phyloP scores from a whole-genome alignment of 495 filamentous ascomycete species.

The Aspergillus steynii region DNA sequence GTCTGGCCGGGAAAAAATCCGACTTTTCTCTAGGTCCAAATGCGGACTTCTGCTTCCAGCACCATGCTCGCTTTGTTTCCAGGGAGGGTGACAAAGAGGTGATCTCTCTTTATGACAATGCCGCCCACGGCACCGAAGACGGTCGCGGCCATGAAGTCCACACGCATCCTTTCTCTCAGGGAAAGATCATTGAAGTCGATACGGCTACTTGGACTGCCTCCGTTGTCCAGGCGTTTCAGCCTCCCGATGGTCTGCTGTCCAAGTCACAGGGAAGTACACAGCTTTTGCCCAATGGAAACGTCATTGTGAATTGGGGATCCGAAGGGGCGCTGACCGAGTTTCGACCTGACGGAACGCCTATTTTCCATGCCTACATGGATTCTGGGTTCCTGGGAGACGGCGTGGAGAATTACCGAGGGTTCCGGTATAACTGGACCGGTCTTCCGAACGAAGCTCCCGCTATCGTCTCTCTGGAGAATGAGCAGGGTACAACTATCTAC shows the following conservation, averaged over 20 bases:
- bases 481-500: constrained; percentile 32
- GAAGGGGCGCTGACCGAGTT: constrained; percentile 56
- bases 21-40: constrained; percentile 42
- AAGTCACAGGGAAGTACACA: constrained; percentile 61
- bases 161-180: constrained; percentile 48
- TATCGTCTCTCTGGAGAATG: constrained; percentile 33
- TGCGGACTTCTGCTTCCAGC: constrained; percentile 58
- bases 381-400: constrained; percentile 30
- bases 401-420: constrained; percentile 38
- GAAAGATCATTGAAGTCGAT: constrained; percentile 56
- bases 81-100: constrained; percentile 43
- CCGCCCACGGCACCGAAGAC: constrained; percentile 43
- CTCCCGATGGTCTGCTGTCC: constrained; percentile 49
- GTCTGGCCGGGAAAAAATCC: constrained; percentile 47
- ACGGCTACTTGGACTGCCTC: constrained; percentile 48
- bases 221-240: constrained; percentile 42
- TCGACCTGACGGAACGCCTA: constrained; percentile 44
- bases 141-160: constrained; percentile 43
- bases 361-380: constrained; percentile 45
- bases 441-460: constrained; percentile 33
- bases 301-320: constrained; percentile 57
- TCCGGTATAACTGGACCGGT: constrained; percentile 40
- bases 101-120: constrained; percentile 56
- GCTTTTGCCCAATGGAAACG: constrained; percentile 53
- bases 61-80: constrained; percentile 55